Conservation (phyloP, 805 yeast genomes). For the Alloascoidea hylecoeti region DNA sequence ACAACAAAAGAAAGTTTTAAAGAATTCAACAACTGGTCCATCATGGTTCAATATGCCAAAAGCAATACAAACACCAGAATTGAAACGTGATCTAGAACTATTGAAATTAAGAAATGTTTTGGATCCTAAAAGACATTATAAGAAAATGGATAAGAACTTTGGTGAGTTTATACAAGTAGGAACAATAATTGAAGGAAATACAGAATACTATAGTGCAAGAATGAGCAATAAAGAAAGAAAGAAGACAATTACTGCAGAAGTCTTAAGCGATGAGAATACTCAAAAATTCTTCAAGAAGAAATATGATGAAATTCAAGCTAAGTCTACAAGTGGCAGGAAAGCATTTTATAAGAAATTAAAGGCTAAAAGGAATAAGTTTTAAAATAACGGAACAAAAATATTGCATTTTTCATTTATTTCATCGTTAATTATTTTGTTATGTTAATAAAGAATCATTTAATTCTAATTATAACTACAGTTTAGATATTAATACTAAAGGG, state of each 20-base stretch:
- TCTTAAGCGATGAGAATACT: slow-evolving; percentile 58
- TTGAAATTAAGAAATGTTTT: slow-evolving; percentile 80
- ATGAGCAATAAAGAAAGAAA: slow-evolving; percentile 62
- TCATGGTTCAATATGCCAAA: slow-evolving; percentile 77
- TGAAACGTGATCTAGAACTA: slow-evolving; percentile 66
- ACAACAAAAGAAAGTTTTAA: slow-evolving; percentile 11
- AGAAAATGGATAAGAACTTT: slow-evolving; percentile 53
- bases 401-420: too few relatives aligned
- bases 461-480: background rate
- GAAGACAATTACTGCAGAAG: slow-evolving; percentile 65
- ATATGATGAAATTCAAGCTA: slow-evolving; percentile 63
- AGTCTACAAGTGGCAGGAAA: slow-evolving; percentile 51
- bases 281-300: slow-evolving; percentile 74
- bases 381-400: too few relatives aligned
- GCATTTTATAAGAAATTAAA: slow-evolving; percentile 49
- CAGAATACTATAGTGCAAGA: slow-evolving; percentile 62
- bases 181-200: slow-evolving; percentile 68
- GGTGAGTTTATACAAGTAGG: slow-evolving; percentile 84
- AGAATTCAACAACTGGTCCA: slow-evolving; percentile 29
- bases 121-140: slow-evolving; percentile 93
- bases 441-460: background rate
- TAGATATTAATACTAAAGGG: background rate
- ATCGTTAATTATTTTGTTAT: background rate
- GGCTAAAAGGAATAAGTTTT: slow-evolving; percentile 39
- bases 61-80: slow-evolving; percentile 54